Evolutionary conservation across 805 yeast genomes (phyloP).

Genomic region (Yamadazyma paraphyllophila): DNA sequence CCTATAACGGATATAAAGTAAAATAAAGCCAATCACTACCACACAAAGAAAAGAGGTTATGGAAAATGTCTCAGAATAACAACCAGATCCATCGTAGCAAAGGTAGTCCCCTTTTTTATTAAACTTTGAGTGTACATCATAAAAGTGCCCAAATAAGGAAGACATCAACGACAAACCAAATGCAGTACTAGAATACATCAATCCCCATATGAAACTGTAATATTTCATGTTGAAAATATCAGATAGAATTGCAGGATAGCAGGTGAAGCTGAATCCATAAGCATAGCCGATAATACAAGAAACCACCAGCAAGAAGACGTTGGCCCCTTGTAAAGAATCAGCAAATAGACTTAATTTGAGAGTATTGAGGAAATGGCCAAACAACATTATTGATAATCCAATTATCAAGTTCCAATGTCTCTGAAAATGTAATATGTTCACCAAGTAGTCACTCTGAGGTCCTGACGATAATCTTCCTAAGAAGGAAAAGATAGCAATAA

Average conservation of each 20-base stretch:
- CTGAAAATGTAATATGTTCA: constrained; percentile 21
- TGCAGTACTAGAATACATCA: constrained; percentile 31
- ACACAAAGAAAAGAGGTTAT: constrained; percentile 24
- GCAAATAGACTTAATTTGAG: constrained; percentile 15
- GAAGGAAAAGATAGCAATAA: constrained; percentile 31
- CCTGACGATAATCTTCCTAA: constrained; percentile 32
- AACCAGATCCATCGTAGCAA: constrained; percentile 28
- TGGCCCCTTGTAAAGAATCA: constrained; percentile 14
- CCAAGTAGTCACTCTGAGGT: constrained; percentile 28
- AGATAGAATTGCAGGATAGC: constrained; percentile 33
- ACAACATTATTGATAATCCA: constrained; percentile 28
- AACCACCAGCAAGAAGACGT: constrained; percentile 20
- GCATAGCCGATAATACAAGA: constrained; percentile 32
- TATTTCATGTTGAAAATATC: constrained; percentile 33
- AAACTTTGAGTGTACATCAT: constrained; percentile 23
- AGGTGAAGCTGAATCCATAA: constrained; percentile 33
- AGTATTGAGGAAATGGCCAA: constrained; percentile 26
- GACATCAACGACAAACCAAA: constrained; percentile 32
- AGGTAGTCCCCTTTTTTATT: constrained; percentile 20
- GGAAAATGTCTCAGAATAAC: constrained; percentile 26
- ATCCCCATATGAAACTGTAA: constrained; percentile 34
- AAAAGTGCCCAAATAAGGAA: constrained; percentile 29
- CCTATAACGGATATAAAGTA: constrained; percentile 19
- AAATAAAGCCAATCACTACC: constrained; percentile 18
- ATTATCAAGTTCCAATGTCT: constrained; percentile 33